Evolutionary conservation across 805 yeast species (phyloP), one percentile per base, ranked within the genome.

Genomic region (Cyberlindnera euphorbiae): DNA sequence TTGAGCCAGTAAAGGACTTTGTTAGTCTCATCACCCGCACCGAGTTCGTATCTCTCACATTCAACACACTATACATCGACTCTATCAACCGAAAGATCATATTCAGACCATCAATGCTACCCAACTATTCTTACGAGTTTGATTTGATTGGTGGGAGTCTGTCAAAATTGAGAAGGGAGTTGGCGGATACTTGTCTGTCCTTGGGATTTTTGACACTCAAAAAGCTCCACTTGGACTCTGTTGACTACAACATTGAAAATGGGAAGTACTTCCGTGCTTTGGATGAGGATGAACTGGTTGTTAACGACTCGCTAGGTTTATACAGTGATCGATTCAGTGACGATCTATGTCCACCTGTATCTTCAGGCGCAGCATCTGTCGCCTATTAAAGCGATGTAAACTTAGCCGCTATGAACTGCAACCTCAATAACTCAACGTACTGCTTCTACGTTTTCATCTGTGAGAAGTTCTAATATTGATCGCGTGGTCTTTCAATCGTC

Each of bases 151-250:
- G 41, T 17, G 16, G 18, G 4, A 31, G 28, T 14, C n/a, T 47
- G 28, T 21, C 16, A 6, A 17, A 25, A 6, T 40, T 47, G 27
- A 26, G 32, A 15, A 32, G 25, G 5, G 52, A 44, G 34, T 34
- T 49, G 41, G 28, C 15, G 10, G 50, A 38, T 6, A 28, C 40
- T 4, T 29, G 35, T 17, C 25, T 10, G 12, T 26, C 32, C 4
- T 29, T 46, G 26, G 52, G 52, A 3, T 42, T 17, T 28, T 26
- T 47, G 52, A 62, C 39, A 42, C 47, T 31, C 60, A 58, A 41
- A 56, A 62, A 3, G 55, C 57, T 51, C 61, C 58, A 28, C 49
- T 50, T 34, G 49, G 50, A 39, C 53, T 53, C 15, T 54, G 55
- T 32, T 28, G 65, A 60, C 39, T 64, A 62, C 33, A 55, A 51